phyloP scores from a whole-genome alignment of 2,329 filamentous ascomycete species.

The Hortaea sp. region DNA sequence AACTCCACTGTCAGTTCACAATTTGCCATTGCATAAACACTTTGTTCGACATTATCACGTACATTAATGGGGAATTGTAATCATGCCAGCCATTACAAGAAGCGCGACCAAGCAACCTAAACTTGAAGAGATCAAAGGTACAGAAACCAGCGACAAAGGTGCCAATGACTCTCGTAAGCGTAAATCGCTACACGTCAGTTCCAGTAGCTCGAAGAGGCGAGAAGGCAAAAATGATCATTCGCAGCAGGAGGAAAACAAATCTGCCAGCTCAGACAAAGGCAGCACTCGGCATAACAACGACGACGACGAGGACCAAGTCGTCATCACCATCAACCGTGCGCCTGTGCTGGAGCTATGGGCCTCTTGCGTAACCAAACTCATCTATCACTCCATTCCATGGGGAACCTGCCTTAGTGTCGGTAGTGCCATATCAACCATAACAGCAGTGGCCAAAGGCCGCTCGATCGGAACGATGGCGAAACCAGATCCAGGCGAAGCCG shows the following conservation, averaged over 20 bases:
- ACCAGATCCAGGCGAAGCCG: conserved; percentile 9
- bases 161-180: conserved; percentile 1
- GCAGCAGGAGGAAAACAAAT: neutral
- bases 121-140: conserved; percentile 1
- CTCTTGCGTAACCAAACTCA: conserved; percentile 15
- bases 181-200: neutral
- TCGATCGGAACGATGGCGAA: conserved; percentile 22
- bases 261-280: neutral
- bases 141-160: neutral
- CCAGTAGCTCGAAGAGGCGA: neutral
- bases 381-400: conserved; percentile 21
- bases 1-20: no score
- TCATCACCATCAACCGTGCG: conserved; percentile 23
- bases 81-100: neutral
- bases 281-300: neutral
- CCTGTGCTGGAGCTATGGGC: conserved; percentile 24
- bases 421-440: conserved; percentile 22
- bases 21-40: no score
- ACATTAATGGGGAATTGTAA: no score
- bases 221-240: neutral
- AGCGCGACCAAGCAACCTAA: conserved; percentile 1
- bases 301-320: neutral
- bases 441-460: conserved; percentile 24
- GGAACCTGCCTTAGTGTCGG: conserved; percentile 23
- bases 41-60: no score